A percentile compares a stretch with the other conserved stretches of the same genome.
phyloP scores from a whole-genome alignment of 805 yeast species.

The Myxozyma mucilagina region DNA sequence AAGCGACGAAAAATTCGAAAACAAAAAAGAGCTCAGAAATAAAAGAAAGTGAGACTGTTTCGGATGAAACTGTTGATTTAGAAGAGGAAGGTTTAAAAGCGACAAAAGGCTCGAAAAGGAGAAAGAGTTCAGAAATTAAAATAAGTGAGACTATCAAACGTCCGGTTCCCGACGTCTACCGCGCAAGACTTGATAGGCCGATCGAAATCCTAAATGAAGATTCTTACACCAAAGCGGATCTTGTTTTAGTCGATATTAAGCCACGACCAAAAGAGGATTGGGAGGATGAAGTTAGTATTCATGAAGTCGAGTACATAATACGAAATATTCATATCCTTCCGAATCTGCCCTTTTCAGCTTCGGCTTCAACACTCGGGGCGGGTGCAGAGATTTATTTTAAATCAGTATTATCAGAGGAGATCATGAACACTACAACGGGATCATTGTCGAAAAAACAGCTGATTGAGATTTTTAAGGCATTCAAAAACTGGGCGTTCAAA shows the following conservation, averaged over 20 bases:
- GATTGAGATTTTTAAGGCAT: constrained; percentile 50
- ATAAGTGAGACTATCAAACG: not conserved
- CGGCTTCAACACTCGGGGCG: constrained; percentile 66
- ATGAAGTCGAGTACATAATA: constrained; percentile 66
- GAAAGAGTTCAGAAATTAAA: not conserved
- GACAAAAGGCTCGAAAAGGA: not conserved
- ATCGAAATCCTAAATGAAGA: constrained; percentile 22
- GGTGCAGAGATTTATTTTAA: constrained; percentile 59
- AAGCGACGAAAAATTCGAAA: no score
- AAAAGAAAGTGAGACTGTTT: no score
- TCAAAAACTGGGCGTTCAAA: constrained; percentile 82
- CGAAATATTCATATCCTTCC: constrained; percentile 57
- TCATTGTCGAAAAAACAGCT: constrained; percentile 61
- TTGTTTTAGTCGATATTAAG: constrained; percentile 59
- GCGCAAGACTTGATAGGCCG: not conserved
- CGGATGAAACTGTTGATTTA: no score
- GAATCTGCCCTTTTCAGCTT: constrained; percentile 48
- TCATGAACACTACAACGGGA: constrained; percentile 39
- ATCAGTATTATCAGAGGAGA: constrained; percentile 45
- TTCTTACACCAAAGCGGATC: constrained; percentile 19
- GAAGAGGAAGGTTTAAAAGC: no score
- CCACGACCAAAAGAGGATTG: constrained; percentile 45
- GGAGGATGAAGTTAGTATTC: constrained; percentile 46
- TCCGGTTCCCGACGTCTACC: not conserved
- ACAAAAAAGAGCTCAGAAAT: no score